Conservation (phyloP, 2,329 filamentous ascomycete species). For the Diaporthe ilicicola region DNA sequence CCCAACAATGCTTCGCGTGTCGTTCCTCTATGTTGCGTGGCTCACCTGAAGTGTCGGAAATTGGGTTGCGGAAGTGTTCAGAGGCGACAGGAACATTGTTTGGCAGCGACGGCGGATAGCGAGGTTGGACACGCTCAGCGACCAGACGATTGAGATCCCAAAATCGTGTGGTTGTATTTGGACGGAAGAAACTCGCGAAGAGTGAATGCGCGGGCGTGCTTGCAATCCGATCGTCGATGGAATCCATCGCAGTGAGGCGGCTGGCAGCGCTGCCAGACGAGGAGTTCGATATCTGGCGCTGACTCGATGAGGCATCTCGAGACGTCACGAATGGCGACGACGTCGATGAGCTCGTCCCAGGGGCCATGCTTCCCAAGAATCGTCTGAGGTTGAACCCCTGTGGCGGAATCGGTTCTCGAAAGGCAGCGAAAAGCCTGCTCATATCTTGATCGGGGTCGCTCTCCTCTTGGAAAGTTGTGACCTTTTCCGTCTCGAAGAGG, state of each 20-base stretch:
- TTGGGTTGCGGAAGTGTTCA: constrained; percentile 27
- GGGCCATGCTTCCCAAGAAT: neutral
- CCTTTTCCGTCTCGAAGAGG: constrained; percentile 75
- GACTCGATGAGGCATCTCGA: neutral
- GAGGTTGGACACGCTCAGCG: constrained; percentile 21
- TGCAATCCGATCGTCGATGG: constrained; percentile 29
- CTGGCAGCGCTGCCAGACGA: constrained; percentile 11
- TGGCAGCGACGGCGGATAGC: constrained; percentile 25
- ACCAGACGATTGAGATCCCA: constrained; percentile 29
- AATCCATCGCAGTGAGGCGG: constrained; percentile 9
- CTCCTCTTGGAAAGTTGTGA: constrained; percentile 49
- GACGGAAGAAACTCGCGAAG: constrained; percentile 28
- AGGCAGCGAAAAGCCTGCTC: constrained; percentile 24
- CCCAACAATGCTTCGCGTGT: constrained; percentile 75
- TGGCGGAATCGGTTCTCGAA: constrained; percentile 31
- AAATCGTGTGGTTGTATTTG: constrained; percentile 26
- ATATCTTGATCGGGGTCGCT: constrained; percentile 2
- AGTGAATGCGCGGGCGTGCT: neutral
- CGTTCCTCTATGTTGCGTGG: constrained; percentile 61
- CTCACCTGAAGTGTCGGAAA: constrained; percentile 39
- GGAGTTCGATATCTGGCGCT: constrained; percentile 3
- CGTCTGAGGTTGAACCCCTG: constrained; percentile 11
- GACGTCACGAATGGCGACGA: neutral
- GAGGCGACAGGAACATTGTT: constrained; percentile 16
- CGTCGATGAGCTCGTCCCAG: neutral